Evolutionary conservation across 306 rosid species (phyloP).

Genomic region (Vigna nakashimae): DNA sequence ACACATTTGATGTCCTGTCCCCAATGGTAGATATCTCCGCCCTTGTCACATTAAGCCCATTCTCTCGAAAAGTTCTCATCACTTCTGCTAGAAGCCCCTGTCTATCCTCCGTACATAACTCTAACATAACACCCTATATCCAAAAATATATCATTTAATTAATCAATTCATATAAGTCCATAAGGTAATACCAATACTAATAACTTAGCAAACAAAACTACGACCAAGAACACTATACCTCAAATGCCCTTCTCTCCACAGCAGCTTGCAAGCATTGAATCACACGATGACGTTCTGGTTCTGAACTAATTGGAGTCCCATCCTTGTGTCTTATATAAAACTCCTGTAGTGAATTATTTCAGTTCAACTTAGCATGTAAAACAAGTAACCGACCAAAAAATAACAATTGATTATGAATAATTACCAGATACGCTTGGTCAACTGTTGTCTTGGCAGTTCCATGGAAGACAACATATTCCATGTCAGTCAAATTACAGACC

Average conservation of each 20-base stretch:
- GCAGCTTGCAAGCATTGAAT: conserved; percentile 93
- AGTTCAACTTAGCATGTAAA: conserved; percentile 11
- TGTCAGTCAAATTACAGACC: conserved; percentile 87
- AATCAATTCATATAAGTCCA: background rate
- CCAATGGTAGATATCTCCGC: conserved; percentile 78
- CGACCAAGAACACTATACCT: conserved; percentile 48
- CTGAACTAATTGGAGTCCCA: conserved; percentile 96
- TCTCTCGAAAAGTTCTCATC: conserved; percentile 89
- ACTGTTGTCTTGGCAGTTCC: conserved; percentile 73
- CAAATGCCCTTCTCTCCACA: conserved; percentile 75
- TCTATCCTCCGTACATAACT: conserved; percentile 62
- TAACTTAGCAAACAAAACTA: background rate
- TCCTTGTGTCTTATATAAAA: conserved; percentile 88
- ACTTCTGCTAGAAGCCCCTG: conserved; percentile 82
- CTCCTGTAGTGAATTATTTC: conserved; percentile 59
- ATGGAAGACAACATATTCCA: conserved; percentile 94
- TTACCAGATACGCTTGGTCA: conserved; percentile 76
- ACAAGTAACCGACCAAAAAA: background rate
- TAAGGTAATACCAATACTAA: background rate
- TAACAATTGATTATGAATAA: conserved; percentile 1
- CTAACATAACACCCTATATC: conserved; percentile 83
- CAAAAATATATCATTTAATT: conserved; percentile 19
- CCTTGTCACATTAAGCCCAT: conserved; percentile 82
- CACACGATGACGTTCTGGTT: conserved; percentile 86
- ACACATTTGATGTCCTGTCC: conserved; percentile 63